Conservation (phyloP, 163 green algal species). For the Chlamydomonas reinhardtii region DNA sequence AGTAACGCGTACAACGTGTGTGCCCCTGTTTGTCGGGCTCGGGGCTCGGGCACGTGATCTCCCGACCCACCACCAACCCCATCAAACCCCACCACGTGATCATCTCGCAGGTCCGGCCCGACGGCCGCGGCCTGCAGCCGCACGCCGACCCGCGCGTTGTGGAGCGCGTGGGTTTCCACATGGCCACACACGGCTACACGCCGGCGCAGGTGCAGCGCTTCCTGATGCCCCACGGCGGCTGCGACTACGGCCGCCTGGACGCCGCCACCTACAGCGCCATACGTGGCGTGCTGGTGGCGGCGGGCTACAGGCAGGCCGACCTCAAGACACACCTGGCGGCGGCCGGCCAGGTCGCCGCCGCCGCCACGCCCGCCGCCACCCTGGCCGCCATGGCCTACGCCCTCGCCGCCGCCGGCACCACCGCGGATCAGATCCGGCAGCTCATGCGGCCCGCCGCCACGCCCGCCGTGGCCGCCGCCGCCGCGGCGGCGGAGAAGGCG, state of each 20-base stretch:
- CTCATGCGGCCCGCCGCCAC: constrained; percentile 5
- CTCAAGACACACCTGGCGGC: background rate
- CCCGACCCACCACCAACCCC: too few relatives aligned
- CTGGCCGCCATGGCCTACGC: constrained; percentile 9
- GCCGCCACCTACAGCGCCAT: background rate
- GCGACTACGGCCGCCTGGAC: constrained; percentile 24
- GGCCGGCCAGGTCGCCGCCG: too few relatives aligned
- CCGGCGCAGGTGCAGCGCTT: constrained; percentile 22
- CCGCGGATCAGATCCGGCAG: constrained; percentile 35
- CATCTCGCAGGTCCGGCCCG: background rate
- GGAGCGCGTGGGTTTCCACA: constrained; percentile 34
- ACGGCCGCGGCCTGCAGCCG: constrained; percentile 22
- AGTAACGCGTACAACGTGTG: too few relatives aligned
- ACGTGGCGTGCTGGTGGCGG: constrained; percentile 23
- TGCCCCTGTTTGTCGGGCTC: too few relatives aligned
- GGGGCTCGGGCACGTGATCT: too few relatives aligned
- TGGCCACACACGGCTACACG: constrained; percentile 40
- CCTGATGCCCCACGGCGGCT: constrained; percentile 33
- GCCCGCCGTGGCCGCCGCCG: background rate
- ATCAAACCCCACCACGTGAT: too few relatives aligned
- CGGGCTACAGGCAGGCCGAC: constrained; percentile 6
- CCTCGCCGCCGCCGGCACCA: constrained; percentile 14
- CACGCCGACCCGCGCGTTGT: constrained; percentile 45
- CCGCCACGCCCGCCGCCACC: too few relatives aligned
- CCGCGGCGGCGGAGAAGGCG: too few relatives aligned